phyloP scores from a whole-genome alignment of 139 green algal species.

The Chlorella vulgaris region DNA sequence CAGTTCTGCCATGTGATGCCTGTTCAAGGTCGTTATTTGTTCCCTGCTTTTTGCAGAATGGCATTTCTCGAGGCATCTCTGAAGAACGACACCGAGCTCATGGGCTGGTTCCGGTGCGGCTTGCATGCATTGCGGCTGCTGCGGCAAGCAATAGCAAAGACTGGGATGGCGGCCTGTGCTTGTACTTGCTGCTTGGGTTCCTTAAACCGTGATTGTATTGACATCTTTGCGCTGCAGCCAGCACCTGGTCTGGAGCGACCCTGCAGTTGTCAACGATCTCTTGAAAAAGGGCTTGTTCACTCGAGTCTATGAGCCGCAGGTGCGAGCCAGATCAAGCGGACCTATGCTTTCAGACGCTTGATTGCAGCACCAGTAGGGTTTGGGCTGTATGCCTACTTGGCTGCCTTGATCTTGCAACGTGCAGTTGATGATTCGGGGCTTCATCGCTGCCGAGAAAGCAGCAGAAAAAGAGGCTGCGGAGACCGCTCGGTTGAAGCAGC shows the following conservation, averaged over 20 bases:
- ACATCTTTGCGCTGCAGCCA: background rate
- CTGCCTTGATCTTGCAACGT: background rate
- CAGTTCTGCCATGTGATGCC: background rate
- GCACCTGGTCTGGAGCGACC: constrained; percentile 65
- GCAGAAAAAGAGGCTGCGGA: background rate
- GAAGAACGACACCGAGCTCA: constrained; percentile 66
- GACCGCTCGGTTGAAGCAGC: background rate
- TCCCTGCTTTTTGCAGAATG: constrained; percentile 40
- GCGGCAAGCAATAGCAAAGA: background rate
- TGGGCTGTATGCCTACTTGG: background rate
- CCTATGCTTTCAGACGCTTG: too few species aligned
- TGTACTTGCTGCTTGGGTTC: background rate
- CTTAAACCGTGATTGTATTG: background rate
- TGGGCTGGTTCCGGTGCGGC: constrained; percentile 63
- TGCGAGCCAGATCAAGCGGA: constrained; percentile 1
- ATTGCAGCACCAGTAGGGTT: background rate
- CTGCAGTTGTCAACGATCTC: constrained; percentile 55
- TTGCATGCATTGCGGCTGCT: background rate
- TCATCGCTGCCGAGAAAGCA: background rate
- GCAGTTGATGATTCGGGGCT: constrained; percentile 27
- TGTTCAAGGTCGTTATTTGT: background rate
- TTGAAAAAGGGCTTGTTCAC: constrained; percentile 71
- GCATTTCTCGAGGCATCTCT: constrained; percentile 75
- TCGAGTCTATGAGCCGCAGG: constrained; percentile 76
- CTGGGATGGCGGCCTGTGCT: background rate